A percentile compares a stretch with the other conserved stretches of the same genome.
These are phyloP conservation scores for Saxophila tyrrhenica DNA, from an alignment of 495 filamentous ascomycete species.

Conservation along the genomic window DNA sequence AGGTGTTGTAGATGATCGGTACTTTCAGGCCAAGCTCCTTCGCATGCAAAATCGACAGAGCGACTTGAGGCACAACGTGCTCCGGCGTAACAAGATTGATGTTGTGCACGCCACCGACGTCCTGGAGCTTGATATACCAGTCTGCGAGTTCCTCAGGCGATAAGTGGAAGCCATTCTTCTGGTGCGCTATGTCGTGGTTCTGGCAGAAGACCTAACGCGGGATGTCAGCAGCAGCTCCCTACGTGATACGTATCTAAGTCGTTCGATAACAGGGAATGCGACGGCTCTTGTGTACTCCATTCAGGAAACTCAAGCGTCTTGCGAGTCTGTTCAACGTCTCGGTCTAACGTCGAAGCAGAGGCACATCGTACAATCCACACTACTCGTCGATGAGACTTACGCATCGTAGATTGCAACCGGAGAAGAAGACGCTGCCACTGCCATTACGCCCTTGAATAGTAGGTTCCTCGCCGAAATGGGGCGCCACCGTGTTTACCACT, in stretches of 20 bases:
- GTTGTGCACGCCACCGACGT: slow-evolving; percentile 61
- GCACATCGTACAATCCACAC: no score
- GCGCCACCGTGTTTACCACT: slow-evolving; percentile 69
- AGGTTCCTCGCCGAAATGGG: slow-evolving; percentile 61
- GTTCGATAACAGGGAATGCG: no score
- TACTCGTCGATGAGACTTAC: slow-evolving; percentile 13
- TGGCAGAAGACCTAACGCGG: slow-evolving; percentile 51
- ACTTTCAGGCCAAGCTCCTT: slow-evolving; percentile 51
- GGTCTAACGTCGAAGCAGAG: no score
- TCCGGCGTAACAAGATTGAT: slow-evolving; percentile 71
- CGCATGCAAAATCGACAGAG: slow-evolving; percentile 55
- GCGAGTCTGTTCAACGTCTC: no score
- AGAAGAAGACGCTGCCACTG: slow-evolving; percentile 58
- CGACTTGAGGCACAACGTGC: slow-evolving; percentile 69
- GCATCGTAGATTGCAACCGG: slow-evolving; percentile 62
- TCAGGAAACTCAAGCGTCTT: no score
- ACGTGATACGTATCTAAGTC: no score
- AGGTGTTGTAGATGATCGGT: slow-evolving; percentile 71
- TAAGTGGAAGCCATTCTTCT: slow-evolving; percentile 60
- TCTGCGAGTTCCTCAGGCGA: slow-evolving; percentile 63
- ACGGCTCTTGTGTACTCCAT: no score
- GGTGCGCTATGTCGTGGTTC: slow-evolving; percentile 69
- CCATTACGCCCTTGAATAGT: slow-evolving; percentile 68
- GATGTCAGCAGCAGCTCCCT: not conserved
- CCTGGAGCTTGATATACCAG: slow-evolving; percentile 68